Base-by-base conservation (phyloP, 495 filamentous ascomycete species). In the Penicillium crystallinum region DNA sequence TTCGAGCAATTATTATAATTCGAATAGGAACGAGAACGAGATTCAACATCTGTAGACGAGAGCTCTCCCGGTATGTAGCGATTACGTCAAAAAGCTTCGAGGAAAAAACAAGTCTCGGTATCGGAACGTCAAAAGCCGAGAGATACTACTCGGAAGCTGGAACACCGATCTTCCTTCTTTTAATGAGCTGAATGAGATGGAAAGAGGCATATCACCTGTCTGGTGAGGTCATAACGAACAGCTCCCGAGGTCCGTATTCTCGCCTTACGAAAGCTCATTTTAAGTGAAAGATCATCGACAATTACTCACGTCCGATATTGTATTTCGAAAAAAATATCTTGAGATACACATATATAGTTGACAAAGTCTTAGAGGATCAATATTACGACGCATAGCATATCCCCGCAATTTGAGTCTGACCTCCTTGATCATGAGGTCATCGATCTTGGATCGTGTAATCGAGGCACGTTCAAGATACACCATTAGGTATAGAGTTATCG, bases 351-450 rank as follows among this genome's bases (percentile, higher is more conserved):
- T n/a, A n/a, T n/a, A n/a, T n/a, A n/a, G n/a, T n/a, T n/a, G n/a
- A n/a, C n/a, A n/a, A n/a, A n/a, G n/a, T n/a, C n/a, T n/a, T n/a
- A n/a, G n/a, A n/a, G n/a, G n/a, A 41, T 31, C 8, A 7, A 31
- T 4, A 31, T 29, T 8, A 8, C 4, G 25, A 29, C 4, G 25
- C 18, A 47, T n/a, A n/a, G n/a, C n/a, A 38, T 41, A 12, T 1
- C 41, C 36, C 21, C 49, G 33, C 42, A 44, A 38, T 19, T 39
- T 37, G 36, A 19, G 21, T 43, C 47, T 18, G 18, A 41, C 35
- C 15, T 35, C 18, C 14, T 27, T 42, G 46, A 58, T 64, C 37
- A 58, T 58, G 61, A 64, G 50, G 61, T 64, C 61, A 64, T 64
- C 46, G 38, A 54, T 49, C 35, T n/a, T n/a, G n/a, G n/a, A n/a